Evolutionary conservation across 768 basidiomycete genomes (phyloP), one percentile per base, ranked within the genome.

Genomic region (Macrocybe gigantea): DNA sequence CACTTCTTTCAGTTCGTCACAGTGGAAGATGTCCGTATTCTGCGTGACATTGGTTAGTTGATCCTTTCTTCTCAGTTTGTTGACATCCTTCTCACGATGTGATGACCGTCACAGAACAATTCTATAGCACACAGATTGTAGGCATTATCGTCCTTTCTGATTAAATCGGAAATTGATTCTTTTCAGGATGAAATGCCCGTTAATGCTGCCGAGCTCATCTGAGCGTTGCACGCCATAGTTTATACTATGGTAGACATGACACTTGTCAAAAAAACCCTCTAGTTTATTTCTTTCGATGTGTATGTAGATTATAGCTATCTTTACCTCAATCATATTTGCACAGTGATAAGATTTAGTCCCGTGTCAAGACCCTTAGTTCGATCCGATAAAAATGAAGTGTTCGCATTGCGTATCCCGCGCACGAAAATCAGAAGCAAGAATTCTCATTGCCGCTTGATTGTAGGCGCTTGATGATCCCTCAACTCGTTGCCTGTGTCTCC

Each of bases 181-280:
- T 54, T 56, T 45, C 50, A 96, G 87, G 93, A 96, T 60, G 95
- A 98, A 77, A 98, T 98, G 94, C 94, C 91, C 5, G 88, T 96
- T 51, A 96, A 98, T 66, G 94, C 95, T 49, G 94, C 94, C 40
- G 94, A 98, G 66, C 83, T 96, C 51, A 95, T 97, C 60, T 96
- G 78, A 77, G 43, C 10, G 15, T 22, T 22, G 22, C 22, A 22
- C 22, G 22, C 22, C 22, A 22, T 22, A 22, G 22, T 1, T 22
- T 22, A 22, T 22, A 4, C 22, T 22, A 22, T 22, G 22, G 22
- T 22, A 22, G 22, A 22, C 22, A 1, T 22, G 22, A 22, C 22
- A 22, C 22, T 22, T 22, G 22, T 22, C 22, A 22, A 22, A 22
- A 22, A 22, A 22, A 22, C 22, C 22, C 22, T 22, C 32, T 45